These are phyloP conservation scores for Meyerozyma elateridarum DNA, from an alignment of 1,139 yeast species.

Conservation along the genomic window DNA sequence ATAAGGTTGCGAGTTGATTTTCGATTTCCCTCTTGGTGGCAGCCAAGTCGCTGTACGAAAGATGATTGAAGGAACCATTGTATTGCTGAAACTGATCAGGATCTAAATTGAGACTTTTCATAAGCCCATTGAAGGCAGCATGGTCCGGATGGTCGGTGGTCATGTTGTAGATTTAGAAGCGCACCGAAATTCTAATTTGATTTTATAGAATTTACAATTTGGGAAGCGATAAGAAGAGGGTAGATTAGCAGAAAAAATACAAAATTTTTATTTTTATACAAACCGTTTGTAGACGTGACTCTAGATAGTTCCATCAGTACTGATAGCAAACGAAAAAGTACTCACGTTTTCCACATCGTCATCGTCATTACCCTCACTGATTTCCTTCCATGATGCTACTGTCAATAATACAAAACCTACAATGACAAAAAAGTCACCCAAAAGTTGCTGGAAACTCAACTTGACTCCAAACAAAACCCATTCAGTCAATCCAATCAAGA, in stretches of 20 bases:
- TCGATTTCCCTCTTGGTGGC: constrained; percentile 30
- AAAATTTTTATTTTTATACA: neutral
- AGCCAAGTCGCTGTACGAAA: constrained; percentile 26
- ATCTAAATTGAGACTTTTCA: constrained; percentile 37
- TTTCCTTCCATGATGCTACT: constrained; percentile 70
- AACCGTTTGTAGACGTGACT: no score
- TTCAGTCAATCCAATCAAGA: constrained; percentile 75
- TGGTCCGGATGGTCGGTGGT: constrained; percentile 13
- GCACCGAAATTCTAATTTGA: neutral
- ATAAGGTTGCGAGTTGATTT: constrained; percentile 25
- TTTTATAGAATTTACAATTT: neutral
- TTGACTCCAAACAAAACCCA: constrained; percentile 63
- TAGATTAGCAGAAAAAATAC: neutral
- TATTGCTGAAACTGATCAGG: constrained; percentile 20
- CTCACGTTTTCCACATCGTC: constrained; percentile 48
- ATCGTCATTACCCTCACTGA: constrained; percentile 60
- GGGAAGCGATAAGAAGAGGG: neutral
- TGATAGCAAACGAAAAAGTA: constrained; percentile 42
- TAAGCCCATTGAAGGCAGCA: constrained; percentile 35
- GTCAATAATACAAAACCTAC: constrained; percentile 68
- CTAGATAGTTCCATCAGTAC: constrained; percentile 17
- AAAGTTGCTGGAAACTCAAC: constrained; percentile 43
- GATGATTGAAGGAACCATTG: constrained; percentile 16
- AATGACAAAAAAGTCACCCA: constrained; percentile 57
- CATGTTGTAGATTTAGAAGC: constrained; percentile 6